Evolutionary conservation across 2,329 filamentous ascomycete species (phyloP), one percentile per base, ranked within the genome.

Genomic region (Fusarium agapanthi): DNA sequence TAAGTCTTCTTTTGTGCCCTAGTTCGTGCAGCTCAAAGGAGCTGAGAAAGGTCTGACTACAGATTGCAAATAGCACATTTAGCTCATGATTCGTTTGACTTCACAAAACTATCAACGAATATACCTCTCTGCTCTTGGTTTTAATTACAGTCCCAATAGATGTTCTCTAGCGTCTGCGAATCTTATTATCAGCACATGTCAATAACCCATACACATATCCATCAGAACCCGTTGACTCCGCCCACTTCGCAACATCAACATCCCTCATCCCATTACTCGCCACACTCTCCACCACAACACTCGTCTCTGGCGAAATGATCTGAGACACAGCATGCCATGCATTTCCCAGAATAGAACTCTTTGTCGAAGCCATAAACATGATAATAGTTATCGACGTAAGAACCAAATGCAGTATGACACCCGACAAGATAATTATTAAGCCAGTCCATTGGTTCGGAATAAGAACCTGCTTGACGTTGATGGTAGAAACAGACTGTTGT

Each of bases 291-390:
- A 71, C n/a, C 15, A 68, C 24, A 3, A 48, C 48, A 6, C 14
- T 47, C 2, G 67, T 73, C 16, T 71, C 47, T 0, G 57, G 62
- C 4, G 67, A 73, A 4, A 68, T 14, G 2, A 71, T 65, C 34
- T 74, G 67, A 0, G 72, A 51, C 6, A 74, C 54, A 1, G 64
- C 55, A 24, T 74, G 67, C 72, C 71, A 74, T 0, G 57, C 20
- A 22, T 74, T 61, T 0, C 72, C 67, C 1, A 74, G 22, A 0
- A 35, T n/a, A 3, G 71, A 71, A 4, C 30, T 11, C 8, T 38
- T 28, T 0, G 71, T 73, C 1, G 40, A 62, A 3, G 32, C 7
- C 5, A 35, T 44, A n/a, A 73, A 73, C 9, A 69, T 18, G 7
- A 47, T 20, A 0, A 74, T n/a, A 0, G 58, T 61, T 5, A 40